These are phyloP conservation scores for Mycosphaerelloides madeirae DNA, from an alignment of 2,329 filamentous ascomycete species.

Conservation along the genomic window DNA sequence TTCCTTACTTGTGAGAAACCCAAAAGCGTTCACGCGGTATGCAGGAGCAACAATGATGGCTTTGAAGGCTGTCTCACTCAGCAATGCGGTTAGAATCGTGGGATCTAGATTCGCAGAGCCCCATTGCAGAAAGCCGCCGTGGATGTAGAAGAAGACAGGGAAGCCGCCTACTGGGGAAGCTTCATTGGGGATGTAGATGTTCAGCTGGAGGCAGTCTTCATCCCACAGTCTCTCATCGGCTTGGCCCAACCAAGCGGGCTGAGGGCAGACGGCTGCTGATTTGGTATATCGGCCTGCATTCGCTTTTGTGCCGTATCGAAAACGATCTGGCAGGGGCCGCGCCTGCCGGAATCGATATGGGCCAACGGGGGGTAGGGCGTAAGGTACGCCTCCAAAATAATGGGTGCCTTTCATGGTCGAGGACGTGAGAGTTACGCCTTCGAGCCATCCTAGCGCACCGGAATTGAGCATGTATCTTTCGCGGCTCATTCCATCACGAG, in stretches of 20 bases:
- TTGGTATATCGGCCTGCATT: slow-evolving; percentile 45
- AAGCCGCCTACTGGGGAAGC: slow-evolving; percentile 44
- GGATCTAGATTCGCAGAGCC: slow-evolving; percentile 45
- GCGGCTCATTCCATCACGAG: slow-evolving; percentile 13
- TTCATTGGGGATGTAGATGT: slow-evolving; percentile 53
- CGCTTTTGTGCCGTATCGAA: slow-evolving; percentile 48
- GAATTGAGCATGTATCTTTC: slow-evolving; percentile 35
- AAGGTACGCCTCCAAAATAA: slow-evolving; percentile 54
- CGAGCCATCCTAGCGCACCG: slow-evolving; percentile 45
- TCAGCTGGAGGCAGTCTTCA: slow-evolving; percentile 55
- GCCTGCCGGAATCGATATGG: slow-evolving; percentile 49
- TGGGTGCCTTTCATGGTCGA: slow-evolving; percentile 31
- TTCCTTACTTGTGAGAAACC: slow-evolving; percentile 51
- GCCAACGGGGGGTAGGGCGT: slow-evolving; percentile 48
- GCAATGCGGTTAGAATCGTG: slow-evolving; percentile 41
- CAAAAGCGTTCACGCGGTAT: slow-evolving; percentile 54
- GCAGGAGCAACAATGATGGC: slow-evolving; percentile 53
- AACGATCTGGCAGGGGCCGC: slow-evolving; percentile 43
- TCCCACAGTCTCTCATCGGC: slow-evolving; percentile 33
- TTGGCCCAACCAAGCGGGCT: slow-evolving; percentile 35
- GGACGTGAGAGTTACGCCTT: slow-evolving; percentile 44
- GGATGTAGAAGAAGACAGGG: slow-evolving; percentile 57
- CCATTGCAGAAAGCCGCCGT: slow-evolving; percentile 54
- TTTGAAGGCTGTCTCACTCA: slow-evolving; percentile 47
- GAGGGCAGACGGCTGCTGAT: slow-evolving; percentile 46